Base-by-base conservation (phyloP, 2,329 filamentous ascomycete genomes). In the Aspergillus sp. region DNA sequence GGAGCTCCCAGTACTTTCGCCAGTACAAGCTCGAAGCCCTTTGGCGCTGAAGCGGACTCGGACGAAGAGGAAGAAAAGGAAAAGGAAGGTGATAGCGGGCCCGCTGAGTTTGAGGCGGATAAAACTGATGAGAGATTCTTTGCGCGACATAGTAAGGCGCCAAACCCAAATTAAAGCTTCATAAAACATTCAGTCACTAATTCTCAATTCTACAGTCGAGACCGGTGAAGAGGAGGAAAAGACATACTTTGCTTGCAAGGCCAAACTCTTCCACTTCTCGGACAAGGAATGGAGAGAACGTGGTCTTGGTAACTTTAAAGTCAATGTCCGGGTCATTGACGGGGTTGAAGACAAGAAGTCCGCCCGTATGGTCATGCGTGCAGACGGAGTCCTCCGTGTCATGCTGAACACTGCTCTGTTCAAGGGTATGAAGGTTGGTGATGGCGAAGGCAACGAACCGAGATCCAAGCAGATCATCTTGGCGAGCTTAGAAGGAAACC, bases 201-300 rank as follows among this genome's bases (percentile, higher is more conserved):
- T 56, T 43, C 9, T 36, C 34, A n/a, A 24, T 43, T 51, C 36
- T 34, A 53, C 65, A 93, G 84, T 93, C 42, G 89, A 96, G 71
- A 93, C 95, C 51, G 93, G 93, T 55, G 93, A 98, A 75, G 87
- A 92, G 67, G 86, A 86, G 48, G 93, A 98, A 72, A 81, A 81
- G 18, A 93, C 89, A 2, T 77, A 91, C 48, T 84, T 93, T 69
- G 83, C 86, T 44, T 86, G 89, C 58, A 88, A 93, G 62, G 89
- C 91, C 18, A 96, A 96, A 74, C 84, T 98, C 57, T 98, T 91
- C 77, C 84, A 88, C 57, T 89, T 95, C 66, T 86, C 89, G 36
- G 82, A 81, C 45, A 84, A 84, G 54, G 87, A 86, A 47, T 98
- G 93, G 93, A 93, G 93, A 73, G 93, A 98, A 76, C 87, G 93